phyloP scores from a whole-genome alignment of 2,329 filamentous ascomycete genomes.

The Tolypocladium inflatum region DNA sequence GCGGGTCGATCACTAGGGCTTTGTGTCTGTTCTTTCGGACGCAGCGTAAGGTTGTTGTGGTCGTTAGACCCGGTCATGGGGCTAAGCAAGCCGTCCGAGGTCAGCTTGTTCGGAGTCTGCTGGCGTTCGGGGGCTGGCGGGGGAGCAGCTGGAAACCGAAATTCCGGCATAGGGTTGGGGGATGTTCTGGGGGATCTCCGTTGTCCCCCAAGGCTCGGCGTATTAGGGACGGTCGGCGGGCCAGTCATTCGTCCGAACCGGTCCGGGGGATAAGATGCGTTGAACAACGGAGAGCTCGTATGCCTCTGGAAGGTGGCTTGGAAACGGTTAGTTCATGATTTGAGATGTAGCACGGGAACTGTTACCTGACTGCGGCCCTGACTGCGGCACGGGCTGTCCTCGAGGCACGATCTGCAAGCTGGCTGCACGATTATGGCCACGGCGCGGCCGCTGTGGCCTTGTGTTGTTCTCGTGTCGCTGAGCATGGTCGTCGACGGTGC shows the following conservation, averaged over 20 bases:
- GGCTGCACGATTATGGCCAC: constrained; percentile 66
- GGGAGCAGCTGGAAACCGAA: constrained; percentile 44
- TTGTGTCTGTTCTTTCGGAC: constrained; percentile 34
- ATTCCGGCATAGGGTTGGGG: constrained; percentile 40
- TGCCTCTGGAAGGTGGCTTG: constrained; percentile 30
- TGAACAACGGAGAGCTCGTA: constrained; percentile 41
- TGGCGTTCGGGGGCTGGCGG: constrained; percentile 27
- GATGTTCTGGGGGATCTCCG: constrained; percentile 30
- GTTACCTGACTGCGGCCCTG: constrained; percentile 30
- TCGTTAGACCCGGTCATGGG: constrained; percentile 26
- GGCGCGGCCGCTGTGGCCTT: constrained; percentile 40
- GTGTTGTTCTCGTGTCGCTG: constrained; percentile 30
- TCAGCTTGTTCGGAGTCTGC: constrained; percentile 15
- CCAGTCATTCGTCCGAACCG: constrained; percentile 32
- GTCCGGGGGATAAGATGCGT: constrained; percentile 44
- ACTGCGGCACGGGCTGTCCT: constrained; percentile 32
- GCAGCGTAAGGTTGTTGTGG: constrained; percentile 24
- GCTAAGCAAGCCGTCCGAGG: constrained; percentile 30
- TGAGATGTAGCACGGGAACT: background rate
- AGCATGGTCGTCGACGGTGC: constrained; percentile 36
- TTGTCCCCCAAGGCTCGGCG: constrained; percentile 26
- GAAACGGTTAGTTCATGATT: constrained; percentile 1
- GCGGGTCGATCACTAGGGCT: constrained; percentile 47
- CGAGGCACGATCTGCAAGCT: constrained; percentile 61
- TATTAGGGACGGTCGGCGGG: constrained; percentile 34